Percentiles rank a stretch among this genome's conserved stretches.
Conservation (phyloP, 352 stramenopile genomes). For the Pythium guiyangense region DNA sequence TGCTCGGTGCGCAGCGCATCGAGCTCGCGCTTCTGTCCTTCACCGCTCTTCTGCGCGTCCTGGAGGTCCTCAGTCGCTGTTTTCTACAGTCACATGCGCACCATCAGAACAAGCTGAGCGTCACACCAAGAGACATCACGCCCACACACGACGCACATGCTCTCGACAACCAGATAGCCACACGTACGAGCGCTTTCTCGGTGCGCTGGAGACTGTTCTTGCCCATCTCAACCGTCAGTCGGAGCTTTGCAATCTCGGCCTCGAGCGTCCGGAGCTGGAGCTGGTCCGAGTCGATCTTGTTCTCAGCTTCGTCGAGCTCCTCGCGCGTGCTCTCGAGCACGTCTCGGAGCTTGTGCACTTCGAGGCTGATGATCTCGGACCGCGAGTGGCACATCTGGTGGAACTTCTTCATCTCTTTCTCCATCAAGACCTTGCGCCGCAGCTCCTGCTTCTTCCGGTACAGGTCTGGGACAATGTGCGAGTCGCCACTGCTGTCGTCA, state of each 20-base stretch:
- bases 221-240: conserved; percentile 52
- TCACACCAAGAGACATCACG: too few relatives aligned
- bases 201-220: conserved; percentile 44
- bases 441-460: conserved; percentile 72
- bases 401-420: conserved; percentile 73
- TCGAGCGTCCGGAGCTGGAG: conserved; percentile 58
- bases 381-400: conserved; percentile 54
- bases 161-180: background rate
- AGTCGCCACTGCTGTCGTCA: conserved; percentile 14
- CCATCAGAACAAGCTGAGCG: background rate
- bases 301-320: conserved; percentile 58
- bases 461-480: conserved; percentile 45
- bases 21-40: conserved; percentile 31
- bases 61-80: conserved; percentile 49
- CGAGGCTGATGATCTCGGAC: conserved; percentile 47
- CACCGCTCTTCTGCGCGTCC: conserved; percentile 23
- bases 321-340: conserved; percentile 35
- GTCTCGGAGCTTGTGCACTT: conserved; percentile 51
- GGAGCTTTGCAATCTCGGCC: conserved; percentile 58
- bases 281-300: conserved; percentile 70
- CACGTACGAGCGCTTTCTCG: conserved; percentile 44
- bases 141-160: too few relatives aligned
- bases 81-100: conserved; percentile 37
- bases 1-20: conserved; percentile 24
- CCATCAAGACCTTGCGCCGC: conserved; percentile 60